phyloP scores from a whole-genome alignment of 202 grass and related monocot species.

The Bolboschoenoplectus hybrid region DNA sequence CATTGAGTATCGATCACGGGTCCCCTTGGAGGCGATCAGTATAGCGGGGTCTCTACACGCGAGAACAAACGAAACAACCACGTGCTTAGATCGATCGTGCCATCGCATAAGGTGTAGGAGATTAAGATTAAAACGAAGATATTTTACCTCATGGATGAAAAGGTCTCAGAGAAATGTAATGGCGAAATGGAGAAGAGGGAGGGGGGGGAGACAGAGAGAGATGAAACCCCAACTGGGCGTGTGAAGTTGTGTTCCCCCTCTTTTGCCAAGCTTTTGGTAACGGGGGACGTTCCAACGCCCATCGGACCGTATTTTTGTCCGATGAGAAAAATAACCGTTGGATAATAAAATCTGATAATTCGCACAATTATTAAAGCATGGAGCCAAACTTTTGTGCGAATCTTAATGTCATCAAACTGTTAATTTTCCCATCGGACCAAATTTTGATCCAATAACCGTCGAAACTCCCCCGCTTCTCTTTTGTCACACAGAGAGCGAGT shows the following conservation, averaged over 20 bases:
- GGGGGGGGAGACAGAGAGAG: background rate
- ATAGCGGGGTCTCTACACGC: background rate
- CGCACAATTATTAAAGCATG: too few species aligned
- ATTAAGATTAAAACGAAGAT: background rate
- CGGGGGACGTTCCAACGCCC: too few species aligned
- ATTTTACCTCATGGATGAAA: constrained; percentile 17
- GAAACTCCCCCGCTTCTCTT: background rate
- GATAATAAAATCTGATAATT: too few species aligned
- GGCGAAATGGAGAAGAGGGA: background rate
- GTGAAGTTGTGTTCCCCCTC: background rate
- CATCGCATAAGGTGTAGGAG: background rate
- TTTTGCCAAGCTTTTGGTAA: background rate
- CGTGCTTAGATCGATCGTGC: background rate
- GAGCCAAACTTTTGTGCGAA: too few species aligned
- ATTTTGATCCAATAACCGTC: too few species aligned
- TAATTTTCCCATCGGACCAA: too few species aligned
- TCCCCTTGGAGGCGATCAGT: constrained; percentile 4
- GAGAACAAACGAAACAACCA: background rate
- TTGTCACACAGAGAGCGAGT: background rate
- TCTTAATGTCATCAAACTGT: too few species aligned
- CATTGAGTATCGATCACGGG: background rate
- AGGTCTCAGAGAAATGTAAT: background rate
- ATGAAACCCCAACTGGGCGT: background rate
- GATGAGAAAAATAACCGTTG: too few species aligned
- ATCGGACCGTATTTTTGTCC: too few species aligned